Evolutionary conservation across 371 early-diverging fungal species (phyloP).

Genomic region (Mucor velutinosus): DNA sequence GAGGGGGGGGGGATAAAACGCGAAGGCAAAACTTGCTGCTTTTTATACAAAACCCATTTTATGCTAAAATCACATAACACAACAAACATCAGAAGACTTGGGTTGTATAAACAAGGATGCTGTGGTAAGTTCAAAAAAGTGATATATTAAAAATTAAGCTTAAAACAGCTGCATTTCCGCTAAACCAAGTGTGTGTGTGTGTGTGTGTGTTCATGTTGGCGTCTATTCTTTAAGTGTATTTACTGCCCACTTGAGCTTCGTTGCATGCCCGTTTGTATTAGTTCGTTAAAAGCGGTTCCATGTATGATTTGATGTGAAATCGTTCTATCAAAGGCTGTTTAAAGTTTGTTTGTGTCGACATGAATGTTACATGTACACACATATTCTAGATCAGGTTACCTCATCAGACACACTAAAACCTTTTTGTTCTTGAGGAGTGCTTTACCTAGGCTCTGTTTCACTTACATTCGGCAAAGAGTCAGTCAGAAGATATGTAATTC

Average conservation of each 20-base stretch:
- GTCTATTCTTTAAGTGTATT: neutral
- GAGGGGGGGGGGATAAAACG: neutral
- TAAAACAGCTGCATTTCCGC: neutral
- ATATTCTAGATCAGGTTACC: neutral
- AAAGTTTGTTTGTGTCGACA: neutral
- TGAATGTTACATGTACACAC: neutral
- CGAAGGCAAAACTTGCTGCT: neutral
- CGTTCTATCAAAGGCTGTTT: neutral
- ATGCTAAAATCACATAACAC: conserved; percentile 1
- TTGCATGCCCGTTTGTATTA: neutral
- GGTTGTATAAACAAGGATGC: neutral
- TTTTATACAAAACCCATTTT: neutral
- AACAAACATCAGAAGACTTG: conserved; percentile 8
- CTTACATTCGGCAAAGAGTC: neutral
- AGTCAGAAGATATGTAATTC: neutral
- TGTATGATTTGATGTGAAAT: neutral
- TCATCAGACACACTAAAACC: neutral
- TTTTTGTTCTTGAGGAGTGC: neutral
- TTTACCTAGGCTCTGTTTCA: neutral
- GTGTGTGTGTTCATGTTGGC: neutral
- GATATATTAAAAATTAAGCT: conserved; percentile 5
- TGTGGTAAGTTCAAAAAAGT: conserved; percentile 3
- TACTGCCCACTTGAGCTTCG: neutral
- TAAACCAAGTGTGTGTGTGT: neutral
- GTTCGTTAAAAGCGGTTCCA: neutral